Evolutionary conservation across 345 rosid genomes (phyloP).

Genomic region (Salix viminalis): DNA sequence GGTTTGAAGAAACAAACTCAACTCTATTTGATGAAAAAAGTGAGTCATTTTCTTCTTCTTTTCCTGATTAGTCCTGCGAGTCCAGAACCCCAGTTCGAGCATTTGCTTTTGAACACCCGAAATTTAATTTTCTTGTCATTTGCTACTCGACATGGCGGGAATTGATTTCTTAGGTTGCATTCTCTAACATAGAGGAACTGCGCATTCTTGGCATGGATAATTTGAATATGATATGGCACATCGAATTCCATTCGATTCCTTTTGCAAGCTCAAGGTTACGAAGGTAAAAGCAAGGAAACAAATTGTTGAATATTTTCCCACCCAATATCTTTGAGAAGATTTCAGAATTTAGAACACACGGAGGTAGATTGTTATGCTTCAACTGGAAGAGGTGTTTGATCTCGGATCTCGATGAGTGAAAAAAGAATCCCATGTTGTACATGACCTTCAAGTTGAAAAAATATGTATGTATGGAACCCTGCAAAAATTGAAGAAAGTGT

Average conservation of each 20-base stretch:
- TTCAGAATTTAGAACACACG: not conserved
- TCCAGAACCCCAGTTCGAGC: not conserved
- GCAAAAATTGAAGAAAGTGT: slow-evolving; percentile 5
- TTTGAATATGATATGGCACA: slow-evolving; percentile 17
- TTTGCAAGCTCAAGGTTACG: slow-evolving; percentile 5
- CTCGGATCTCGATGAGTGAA: not conserved
- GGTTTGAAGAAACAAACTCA: not conserved
- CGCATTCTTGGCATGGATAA: slow-evolving; percentile 7
- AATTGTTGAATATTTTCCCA: slow-evolving; percentile 13
- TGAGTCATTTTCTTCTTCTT: not conserved
- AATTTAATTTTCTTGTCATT: too few species aligned
- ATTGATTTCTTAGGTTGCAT: slow-evolving; percentile 12
- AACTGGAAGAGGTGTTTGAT: slow-evolving; percentile 18
- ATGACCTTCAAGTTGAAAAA: not conserved
- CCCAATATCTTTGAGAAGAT: not conserved
- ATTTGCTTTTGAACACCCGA: too few species aligned
- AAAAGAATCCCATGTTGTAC: not conserved
- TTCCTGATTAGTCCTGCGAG: too few species aligned
- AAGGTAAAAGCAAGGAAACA: not conserved
- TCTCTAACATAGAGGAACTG: slow-evolving; percentile 22
- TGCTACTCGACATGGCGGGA: not conserved
- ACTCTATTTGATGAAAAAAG: slow-evolving; percentile 12
- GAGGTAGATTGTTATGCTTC: not conserved
- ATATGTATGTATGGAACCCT: not conserved
- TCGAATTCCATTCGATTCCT: slow-evolving; percentile 15